Conservation (phyloP, 441 rosid genomes). For the Erysimum pusillum region DNA sequence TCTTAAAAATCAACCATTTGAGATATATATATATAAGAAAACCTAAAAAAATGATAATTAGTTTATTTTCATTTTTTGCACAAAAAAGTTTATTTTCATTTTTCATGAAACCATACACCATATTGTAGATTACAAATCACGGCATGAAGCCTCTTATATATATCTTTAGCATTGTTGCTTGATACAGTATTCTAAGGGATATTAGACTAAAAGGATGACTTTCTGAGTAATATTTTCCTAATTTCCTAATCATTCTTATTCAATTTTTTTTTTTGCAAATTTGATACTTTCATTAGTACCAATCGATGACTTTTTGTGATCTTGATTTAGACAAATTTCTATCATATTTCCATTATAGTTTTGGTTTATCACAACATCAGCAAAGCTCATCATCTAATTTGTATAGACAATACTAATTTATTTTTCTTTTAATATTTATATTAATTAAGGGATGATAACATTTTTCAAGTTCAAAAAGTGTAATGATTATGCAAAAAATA, state of each 20-base stretch:
- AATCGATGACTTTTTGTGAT: conserved; percentile 21
- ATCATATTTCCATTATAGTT: conserved; percentile 10
- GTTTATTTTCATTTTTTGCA: too few species aligned
- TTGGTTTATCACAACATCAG: conserved; percentile 8
- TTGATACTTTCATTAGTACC: conserved; percentile 26
- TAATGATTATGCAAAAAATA: background rate
- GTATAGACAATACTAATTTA: conserved; percentile 1
- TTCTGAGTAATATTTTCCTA: conserved; percentile 9
- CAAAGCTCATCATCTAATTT: background rate
- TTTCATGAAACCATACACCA: conserved; percentile 11
- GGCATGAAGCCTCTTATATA: conserved; percentile 15
- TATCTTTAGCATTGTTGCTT: conserved; percentile 15
- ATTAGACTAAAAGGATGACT: background rate
- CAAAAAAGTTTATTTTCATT: background rate
- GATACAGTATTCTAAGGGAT: background rate
- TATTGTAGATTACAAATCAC: conserved; percentile 4
- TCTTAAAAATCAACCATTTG: conserved; percentile 13
- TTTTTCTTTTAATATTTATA: background rate
- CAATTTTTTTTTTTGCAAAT: conserved; percentile 4
- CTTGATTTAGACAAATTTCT: background rate
- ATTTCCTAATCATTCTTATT: conserved; percentile 10
- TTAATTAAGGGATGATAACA: background rate
- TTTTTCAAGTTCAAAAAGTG: background rate
- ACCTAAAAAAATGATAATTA: background rate
- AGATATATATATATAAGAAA: background rate